Evolutionary conservation across 192 early-diverging fungal genomes (phyloP).

Genomic region (Endogone sp.): DNA sequence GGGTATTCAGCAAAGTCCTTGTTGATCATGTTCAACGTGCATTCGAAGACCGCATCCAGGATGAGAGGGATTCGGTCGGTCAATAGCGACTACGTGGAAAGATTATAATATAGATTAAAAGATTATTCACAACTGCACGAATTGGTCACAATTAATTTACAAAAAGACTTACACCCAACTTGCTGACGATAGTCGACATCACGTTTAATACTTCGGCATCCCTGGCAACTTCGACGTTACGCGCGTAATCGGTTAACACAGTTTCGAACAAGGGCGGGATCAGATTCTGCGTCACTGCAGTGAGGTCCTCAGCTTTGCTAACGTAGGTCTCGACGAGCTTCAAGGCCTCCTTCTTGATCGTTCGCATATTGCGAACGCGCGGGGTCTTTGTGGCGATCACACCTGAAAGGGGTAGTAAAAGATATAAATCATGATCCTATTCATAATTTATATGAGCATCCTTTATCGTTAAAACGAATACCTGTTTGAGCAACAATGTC

Average conservation of each 20-base stretch:
- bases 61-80: constrained; percentile 81
- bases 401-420: constrained; percentile 40
- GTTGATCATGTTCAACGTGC: constrained; percentile 99
- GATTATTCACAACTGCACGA: too few species aligned
- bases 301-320: constrained; percentile 81
- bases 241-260: constrained; percentile 84
- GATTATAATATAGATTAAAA: too few species aligned
- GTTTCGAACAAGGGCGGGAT: constrained; percentile 90
- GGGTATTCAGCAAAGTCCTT: constrained; percentile 98
- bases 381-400: constrained; percentile 90
- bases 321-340: constrained; percentile 93
- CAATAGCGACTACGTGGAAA: too few species aligned
- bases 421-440: neutral
- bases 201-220: constrained; percentile 95
- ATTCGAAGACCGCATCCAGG: constrained; percentile 92
- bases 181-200: constrained; percentile 82
- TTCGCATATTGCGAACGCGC: constrained; percentile 83
- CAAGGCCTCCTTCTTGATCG: constrained; percentile 96
- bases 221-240: constrained; percentile 81
- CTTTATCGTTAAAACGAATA: too few species aligned
- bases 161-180: too few species aligned
- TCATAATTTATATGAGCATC: neutral
- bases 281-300: constrained; percentile 74
- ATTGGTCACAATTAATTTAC: constrained; percentile 31
- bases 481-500: constrained; percentile 70